Evolutionary conservation across 768 basidiomycete species (phyloP).

Genomic region (Rhodotorula graminis): DNA sequence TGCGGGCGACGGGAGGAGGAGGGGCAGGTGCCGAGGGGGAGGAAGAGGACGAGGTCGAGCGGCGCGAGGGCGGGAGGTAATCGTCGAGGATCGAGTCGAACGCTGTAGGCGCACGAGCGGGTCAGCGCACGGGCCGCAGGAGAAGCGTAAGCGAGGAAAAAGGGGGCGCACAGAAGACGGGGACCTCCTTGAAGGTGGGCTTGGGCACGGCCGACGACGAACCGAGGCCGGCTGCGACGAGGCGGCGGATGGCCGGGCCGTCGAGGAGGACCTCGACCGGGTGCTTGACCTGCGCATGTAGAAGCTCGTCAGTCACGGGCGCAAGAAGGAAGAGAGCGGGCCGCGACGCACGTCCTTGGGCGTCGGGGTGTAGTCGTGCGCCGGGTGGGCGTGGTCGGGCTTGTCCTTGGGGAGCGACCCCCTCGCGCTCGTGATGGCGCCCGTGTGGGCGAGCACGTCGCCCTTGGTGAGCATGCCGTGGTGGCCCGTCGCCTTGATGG

Average conservation of each 20-base stretch:
- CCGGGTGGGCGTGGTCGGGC: conserved; percentile 22
- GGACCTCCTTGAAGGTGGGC: not conserved
- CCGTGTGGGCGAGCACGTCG: conserved; percentile 80
- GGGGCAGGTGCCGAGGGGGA: not conserved
- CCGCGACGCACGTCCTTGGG: not conserved
- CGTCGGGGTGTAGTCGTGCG: conserved; percentile 8
- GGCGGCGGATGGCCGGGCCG: conserved; percentile 15
- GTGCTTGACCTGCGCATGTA: conserved; percentile 5
- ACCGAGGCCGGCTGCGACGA: conserved; percentile 30
- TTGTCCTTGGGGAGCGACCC: conserved; percentile 57
- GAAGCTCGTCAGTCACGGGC: not conserved
- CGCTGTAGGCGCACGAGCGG: not conserved
- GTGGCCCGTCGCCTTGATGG: conserved; percentile 80
- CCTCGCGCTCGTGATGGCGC: conserved; percentile 69
- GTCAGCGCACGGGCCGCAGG: not conserved
- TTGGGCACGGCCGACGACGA: not conserved
- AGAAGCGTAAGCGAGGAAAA: not conserved
- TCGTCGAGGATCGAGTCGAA: conserved; percentile 39
- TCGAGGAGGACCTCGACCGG: conserved; percentile 28
- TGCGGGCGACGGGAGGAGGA: not conserved
- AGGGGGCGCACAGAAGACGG: conserved; percentile 3
- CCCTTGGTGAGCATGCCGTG: conserved; percentile 95
- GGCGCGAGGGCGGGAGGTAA: conserved; percentile 30
- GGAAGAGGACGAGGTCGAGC: not conserved
- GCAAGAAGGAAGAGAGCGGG: not conserved